phyloP scores from a whole-genome alignment of 2,329 filamentous ascomycete species.

The Aspergillus transmontanensis region DNA sequence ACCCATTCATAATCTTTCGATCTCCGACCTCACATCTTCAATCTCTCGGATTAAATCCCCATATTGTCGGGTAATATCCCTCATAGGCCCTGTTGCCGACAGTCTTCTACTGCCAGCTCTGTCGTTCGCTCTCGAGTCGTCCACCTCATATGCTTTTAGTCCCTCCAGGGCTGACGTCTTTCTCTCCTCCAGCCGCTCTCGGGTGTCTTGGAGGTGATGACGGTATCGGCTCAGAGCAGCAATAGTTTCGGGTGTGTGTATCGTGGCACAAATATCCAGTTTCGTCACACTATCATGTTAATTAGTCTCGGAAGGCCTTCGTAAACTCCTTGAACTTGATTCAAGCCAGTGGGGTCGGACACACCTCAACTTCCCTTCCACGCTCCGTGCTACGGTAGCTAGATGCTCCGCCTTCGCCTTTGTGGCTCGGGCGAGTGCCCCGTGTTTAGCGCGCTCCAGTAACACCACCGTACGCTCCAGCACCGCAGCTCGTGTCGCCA shows the following conservation, averaged over 20 bases:
- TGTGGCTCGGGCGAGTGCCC: conserved; percentile 36
- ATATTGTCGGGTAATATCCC: conserved; percentile 43
- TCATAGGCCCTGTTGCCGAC: conserved; percentile 30
- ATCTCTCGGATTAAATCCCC: conserved; percentile 40
- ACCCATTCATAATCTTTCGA: conserved; percentile 28
- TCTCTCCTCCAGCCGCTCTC: conserved; percentile 33
- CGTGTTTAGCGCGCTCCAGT: conserved; percentile 45
- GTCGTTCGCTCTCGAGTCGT: conserved; percentile 20
- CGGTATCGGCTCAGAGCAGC: conserved; percentile 37
- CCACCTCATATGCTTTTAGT: conserved; percentile 38
- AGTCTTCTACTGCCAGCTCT: conserved; percentile 2
- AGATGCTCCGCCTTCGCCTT: conserved; percentile 45
- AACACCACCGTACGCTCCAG: conserved; percentile 42
- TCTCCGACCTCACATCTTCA: conserved; percentile 30
- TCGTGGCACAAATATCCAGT: conserved; percentile 37
- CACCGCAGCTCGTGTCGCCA: conserved; percentile 34
- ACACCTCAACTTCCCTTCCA: conserved; percentile 43
- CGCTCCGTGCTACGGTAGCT: conserved; percentile 38
- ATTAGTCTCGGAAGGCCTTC: background rate
- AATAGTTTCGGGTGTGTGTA: conserved; percentile 42
- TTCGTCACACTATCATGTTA: conserved; percentile 35
- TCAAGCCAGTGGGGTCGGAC: conserved; percentile 10
- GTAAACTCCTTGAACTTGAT: background rate
- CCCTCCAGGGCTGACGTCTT: conserved; percentile 32
- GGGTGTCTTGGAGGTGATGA: conserved; percentile 34